Conservation (phyloP, 2,329 filamentous ascomycete species). For the Fusarium scirpi region DNA sequence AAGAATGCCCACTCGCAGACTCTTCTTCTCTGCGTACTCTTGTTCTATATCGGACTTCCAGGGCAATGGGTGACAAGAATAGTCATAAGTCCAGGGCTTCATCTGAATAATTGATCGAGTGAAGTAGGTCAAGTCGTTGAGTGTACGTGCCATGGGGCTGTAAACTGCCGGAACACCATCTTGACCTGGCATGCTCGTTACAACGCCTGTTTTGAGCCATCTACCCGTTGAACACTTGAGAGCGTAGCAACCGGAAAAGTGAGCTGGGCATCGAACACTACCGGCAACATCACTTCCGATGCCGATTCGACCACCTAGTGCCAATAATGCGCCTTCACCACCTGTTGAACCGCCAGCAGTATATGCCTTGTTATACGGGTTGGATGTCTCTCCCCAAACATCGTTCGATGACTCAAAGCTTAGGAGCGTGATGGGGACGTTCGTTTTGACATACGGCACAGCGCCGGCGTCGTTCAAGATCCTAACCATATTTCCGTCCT, state of each 20-base stretch:
- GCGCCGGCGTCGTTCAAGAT: constrained; percentile 89
- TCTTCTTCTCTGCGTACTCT: constrained; percentile 59
- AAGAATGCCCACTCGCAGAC: constrained; percentile 76
- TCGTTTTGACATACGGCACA: constrained; percentile 93
- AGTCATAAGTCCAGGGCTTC: constrained; percentile 90
- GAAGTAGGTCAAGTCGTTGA: constrained; percentile 87
- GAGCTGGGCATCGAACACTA: constrained; percentile 86
- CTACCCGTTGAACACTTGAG: constrained; percentile 88
- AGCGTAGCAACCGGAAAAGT: constrained; percentile 90
- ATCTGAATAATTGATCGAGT: constrained; percentile 81
- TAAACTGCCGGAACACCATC: constrained; percentile 91
- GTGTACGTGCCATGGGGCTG: constrained; percentile 89
- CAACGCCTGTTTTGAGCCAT: constrained; percentile 87
- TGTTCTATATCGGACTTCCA: constrained; percentile 75
- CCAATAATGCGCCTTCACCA: constrained; percentile 84
- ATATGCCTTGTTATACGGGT: constrained; percentile 86
- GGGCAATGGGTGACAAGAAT: constrained; percentile 83
- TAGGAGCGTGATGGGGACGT: constrained; percentile 85
- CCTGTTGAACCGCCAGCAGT: constrained; percentile 91
- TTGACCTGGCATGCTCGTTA: constrained; percentile 91
- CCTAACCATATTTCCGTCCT: constrained; percentile 79
- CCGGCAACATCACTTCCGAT: constrained; percentile 93
- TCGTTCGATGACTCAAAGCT: constrained; percentile 84
- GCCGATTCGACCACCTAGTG: constrained; percentile 85
- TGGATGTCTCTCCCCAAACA: constrained; percentile 85